Evolutionary conservation across 2,329 filamentous ascomycete genomes (phyloP).

Genomic region (Sclerotinia sclerotiorum): DNA sequence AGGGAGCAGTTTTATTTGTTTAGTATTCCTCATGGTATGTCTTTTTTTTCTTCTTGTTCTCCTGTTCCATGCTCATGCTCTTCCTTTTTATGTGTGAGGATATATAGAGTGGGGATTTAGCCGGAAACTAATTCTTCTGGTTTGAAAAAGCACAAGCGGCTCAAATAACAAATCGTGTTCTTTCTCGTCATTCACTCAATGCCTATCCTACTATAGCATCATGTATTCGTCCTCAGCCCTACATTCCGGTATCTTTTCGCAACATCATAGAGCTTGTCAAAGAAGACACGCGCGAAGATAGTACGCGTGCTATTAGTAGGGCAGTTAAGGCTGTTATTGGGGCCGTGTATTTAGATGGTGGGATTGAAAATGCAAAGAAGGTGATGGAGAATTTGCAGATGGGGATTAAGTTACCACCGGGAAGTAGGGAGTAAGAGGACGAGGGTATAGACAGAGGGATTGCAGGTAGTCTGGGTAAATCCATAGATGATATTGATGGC

Average conservation of each 20-base stretch:
- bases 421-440: neutral
- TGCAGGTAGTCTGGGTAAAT: neutral
- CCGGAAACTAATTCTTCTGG: neutral
- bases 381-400: slow-evolving; percentile 27
- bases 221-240: slow-evolving; percentile 3
- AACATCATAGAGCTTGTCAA: slow-evolving; percentile 20
- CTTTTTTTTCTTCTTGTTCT: neutral
- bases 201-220: slow-evolving; percentile 1
- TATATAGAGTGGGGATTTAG: neutral
- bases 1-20: slow-evolving; percentile 30
- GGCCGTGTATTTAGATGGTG: slow-evolving; percentile 34
- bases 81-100: neutral
- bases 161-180: neutral
- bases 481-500: neutral
- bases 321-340: slow-evolving; percentile 33
- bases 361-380: slow-evolving; percentile 26
- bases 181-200: neutral
- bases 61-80: neutral
- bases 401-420: slow-evolving; percentile 4
- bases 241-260: neutral
- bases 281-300: slow-evolving; percentile 29
- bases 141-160: neutral
- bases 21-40: slow-evolving; percentile 25
- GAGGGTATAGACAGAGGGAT: neutral
- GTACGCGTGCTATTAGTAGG: slow-evolving; percentile 24